These are phyloP conservation scores for Jaapia argillacea DNA, from an alignment of 768 basidiomycete species.

Conservation along the genomic window DNA sequence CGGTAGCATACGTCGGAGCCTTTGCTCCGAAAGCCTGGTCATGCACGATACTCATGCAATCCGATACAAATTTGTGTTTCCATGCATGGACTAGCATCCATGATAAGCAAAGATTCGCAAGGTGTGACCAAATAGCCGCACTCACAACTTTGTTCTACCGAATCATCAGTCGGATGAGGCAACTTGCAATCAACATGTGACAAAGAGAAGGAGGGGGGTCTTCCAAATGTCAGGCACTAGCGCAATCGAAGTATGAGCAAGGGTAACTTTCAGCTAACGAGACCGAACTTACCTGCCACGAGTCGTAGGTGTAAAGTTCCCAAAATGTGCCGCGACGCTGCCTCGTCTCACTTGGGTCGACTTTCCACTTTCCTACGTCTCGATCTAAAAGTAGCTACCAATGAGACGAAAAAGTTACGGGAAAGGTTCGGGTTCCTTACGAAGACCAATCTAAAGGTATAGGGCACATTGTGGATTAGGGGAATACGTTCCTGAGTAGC, in stretches of 20 bases:
- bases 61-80: conserved; percentile 61
- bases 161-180: conserved; percentile 35
- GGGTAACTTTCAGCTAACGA: background rate
- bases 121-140: conserved; percentile 9
- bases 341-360: conserved; percentile 43
- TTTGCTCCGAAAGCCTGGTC: conserved; percentile 67
- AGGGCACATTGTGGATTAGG: conserved; percentile 4
- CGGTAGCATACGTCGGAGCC: conserved; percentile 55
- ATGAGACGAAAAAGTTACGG: background rate
- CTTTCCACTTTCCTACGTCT: conserved; percentile 59
- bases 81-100: conserved; percentile 45
- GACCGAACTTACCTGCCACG: conserved; percentile 18
- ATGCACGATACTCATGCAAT: conserved; percentile 60
- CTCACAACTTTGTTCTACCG: conserved; percentile 48
- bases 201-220: conserved; percentile 58
- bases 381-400: conserved; percentile 33
- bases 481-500: conserved; percentile 6
- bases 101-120: conserved; percentile 1
- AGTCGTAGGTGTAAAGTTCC: conserved; percentile 37
- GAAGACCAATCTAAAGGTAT: conserved; percentile 59
- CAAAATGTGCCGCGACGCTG: conserved; percentile 60
- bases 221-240: conserved; percentile 57
- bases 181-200: conserved; percentile 60
- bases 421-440: conserved; percentile 27
- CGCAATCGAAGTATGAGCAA: background rate